Percentiles rank a stretch among this genome's conserved stretches.
Conservation (phyloP, 495 filamentous ascomycete genomes). For the Penicillium paradoxum region DNA sequence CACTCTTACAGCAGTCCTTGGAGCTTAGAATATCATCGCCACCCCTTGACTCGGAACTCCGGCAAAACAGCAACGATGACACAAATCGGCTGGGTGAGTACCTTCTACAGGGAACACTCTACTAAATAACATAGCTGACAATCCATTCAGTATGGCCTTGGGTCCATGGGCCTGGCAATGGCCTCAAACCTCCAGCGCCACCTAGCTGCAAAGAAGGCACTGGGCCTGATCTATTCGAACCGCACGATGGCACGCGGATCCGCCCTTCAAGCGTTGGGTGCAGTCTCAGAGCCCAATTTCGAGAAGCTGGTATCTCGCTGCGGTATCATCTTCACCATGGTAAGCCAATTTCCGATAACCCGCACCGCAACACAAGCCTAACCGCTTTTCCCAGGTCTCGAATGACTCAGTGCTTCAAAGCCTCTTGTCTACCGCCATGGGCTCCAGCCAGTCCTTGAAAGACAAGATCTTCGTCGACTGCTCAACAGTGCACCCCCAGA, state of each 20-base stretch:
- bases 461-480: conserved; percentile 49
- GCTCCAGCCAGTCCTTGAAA: conserved; percentile 30
- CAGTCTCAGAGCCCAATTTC: conserved; percentile 30
- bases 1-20: not conserved
- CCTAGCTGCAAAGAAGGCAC: conserved; percentile 32
- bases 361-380: not conserved
- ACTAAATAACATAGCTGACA: not conserved
- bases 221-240: conserved; percentile 39
- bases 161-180: conserved; percentile 49
- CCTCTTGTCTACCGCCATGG: conserved; percentile 30
- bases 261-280: conserved; percentile 33
- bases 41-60: not conserved
- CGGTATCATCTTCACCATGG: conserved; percentile 47
- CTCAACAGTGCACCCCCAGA: conserved; percentile 43
- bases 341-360: conserved; percentile 2
- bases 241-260: conserved; percentile 41
- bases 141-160: conserved; percentile 37
- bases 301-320: conserved; percentile 32
- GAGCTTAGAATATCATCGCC: not conserved
- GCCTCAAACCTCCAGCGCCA: conserved; percentile 45
- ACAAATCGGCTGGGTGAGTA: conserved; percentile 40
- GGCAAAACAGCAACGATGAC: conserved; percentile 19
- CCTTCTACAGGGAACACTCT: not conserved
- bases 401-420: conserved; percentile 37
- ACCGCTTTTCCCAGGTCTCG: conserved; percentile 26